These are phyloP conservation scores for Eimeria falciformis DNA, from an alignment of 169 alveolate genomes.

Conservation along the genomic window DNA sequence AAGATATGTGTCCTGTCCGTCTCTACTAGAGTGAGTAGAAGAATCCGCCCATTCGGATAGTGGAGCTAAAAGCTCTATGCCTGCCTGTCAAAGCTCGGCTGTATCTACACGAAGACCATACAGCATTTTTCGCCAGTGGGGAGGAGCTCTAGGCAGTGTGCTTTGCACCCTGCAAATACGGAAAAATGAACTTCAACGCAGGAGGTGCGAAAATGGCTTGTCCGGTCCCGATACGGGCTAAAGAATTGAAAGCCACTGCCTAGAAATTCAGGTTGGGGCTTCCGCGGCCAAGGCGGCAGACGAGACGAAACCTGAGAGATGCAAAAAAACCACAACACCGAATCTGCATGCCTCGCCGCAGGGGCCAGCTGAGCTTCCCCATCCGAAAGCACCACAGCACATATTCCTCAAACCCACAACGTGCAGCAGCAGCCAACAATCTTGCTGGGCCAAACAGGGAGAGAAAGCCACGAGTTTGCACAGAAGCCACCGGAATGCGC, in stretches of 20 bases:
- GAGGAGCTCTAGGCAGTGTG: constrained; percentile 10
- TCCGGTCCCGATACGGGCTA: not conserved
- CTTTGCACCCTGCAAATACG: not conserved
- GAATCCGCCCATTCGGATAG: constrained; percentile 54
- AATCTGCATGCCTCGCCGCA: not conserved
- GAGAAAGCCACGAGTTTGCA: not conserved
- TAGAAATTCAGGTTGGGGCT: not conserved
- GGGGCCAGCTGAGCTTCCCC: not conserved
- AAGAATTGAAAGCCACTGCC: not conserved
- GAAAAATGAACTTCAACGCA: not conserved
- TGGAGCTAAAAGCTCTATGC: not conserved
- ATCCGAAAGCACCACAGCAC: not conserved
- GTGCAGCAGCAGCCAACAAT: too few species aligned
- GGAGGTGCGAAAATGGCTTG: not conserved
- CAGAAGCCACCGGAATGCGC: not conserved
- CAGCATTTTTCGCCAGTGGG: constrained; percentile 29
- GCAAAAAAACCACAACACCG: not conserved
- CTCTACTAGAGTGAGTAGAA: constrained; percentile 24
- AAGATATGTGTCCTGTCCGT: not conserved
- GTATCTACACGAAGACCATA: not conserved
- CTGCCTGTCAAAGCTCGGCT: not conserved
- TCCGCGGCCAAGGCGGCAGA: not conserved
- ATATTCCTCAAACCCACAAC: too few species aligned
- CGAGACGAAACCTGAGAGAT: constrained; percentile 12
- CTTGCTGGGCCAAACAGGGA: too few species aligned